Evolutionary conservation across 2,329 filamentous ascomycete species (phyloP).

Genomic region (Penicillium concentricum): DNA sequence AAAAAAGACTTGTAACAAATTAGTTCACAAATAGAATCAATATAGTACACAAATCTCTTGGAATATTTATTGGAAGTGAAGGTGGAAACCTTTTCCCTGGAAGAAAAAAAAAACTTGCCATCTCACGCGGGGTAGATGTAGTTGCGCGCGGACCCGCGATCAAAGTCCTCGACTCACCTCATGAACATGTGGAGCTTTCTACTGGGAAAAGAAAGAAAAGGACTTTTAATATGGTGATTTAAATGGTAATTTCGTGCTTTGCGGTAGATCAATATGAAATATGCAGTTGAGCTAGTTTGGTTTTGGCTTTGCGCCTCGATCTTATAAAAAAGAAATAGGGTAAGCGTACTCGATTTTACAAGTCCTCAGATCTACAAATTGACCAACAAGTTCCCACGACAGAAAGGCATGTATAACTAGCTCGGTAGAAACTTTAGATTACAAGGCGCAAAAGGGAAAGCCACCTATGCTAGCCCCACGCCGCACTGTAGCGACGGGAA

Average conservation of each 20-base stretch:
- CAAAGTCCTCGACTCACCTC: background rate
- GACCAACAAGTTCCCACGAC: background rate
- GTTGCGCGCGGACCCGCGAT: background rate
- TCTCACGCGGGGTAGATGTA: slow-evolving; percentile 1
- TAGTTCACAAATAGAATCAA: too few relatives aligned
- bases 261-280: background rate
- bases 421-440: slow-evolving; percentile 28
- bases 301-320: background rate
- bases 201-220: background rate
- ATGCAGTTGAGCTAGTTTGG: background rate
- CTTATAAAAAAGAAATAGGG: background rate
- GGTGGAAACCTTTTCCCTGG: background rate
- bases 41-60: too few relatives aligned
- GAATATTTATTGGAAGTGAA: background rate
- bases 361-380: background rate
- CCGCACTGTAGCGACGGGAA: background rate
- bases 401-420: slow-evolving; percentile 12
- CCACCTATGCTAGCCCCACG: slow-evolving; percentile 9
- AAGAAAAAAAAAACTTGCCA: background rate
- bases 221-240: background rate
- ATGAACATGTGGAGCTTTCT: background rate
- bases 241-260: background rate
- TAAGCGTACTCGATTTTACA: too few relatives aligned
- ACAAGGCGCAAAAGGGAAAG: slow-evolving; percentile 21
- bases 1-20: background rate